phyloP scores from a whole-genome alignment of 768 basidiomycete species.

The Sporobolomyces roseus region DNA sequence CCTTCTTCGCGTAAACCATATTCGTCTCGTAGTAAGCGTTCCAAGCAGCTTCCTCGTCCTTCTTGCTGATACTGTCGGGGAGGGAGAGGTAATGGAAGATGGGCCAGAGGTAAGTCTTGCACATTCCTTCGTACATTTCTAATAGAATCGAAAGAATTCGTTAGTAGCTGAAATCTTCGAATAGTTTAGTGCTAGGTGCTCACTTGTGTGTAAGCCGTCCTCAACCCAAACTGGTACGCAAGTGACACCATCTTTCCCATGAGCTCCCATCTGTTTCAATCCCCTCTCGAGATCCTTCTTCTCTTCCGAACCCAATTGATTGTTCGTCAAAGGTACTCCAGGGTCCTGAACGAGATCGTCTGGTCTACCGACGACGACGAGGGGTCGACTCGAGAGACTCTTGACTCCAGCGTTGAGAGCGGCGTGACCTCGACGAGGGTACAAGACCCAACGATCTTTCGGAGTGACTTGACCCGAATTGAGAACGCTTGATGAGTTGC shows the following conservation, averaged over 20 bases:
- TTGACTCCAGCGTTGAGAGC: constrained; percentile 93
- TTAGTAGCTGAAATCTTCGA: not conserved
- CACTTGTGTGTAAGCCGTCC: constrained; percentile 67
- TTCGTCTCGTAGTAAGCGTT: constrained; percentile 77
- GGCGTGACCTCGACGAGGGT: constrained; percentile 78
- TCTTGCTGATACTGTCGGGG: constrained; percentile 90
- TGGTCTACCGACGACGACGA: constrained; percentile 89
- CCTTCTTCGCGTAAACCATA: constrained; percentile 73
- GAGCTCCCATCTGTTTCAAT: constrained; percentile 58
- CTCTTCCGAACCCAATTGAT: constrained; percentile 60
- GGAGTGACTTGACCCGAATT: not conserved
- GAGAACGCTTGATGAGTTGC: constrained; percentile 1
- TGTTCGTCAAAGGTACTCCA: constrained; percentile 49
- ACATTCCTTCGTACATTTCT: constrained; percentile 66
- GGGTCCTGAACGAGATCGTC: constrained; percentile 68
- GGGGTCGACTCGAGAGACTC: constrained; percentile 79
- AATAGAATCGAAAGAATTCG: not conserved
- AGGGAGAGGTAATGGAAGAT: constrained; percentile 97
- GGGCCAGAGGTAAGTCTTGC: constrained; percentile 90
- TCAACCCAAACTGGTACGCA: constrained; percentile 90
- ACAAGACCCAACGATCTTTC: constrained; percentile 63
- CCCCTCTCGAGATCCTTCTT: constrained; percentile 64
- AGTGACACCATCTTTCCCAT: constrained; percentile 57
- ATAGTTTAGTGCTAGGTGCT: not conserved
- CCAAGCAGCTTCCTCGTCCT: constrained; percentile 67